Conservation (phyloP, 176 grass and related monocot genomes). For the Saccharum spontaneum region DNA sequence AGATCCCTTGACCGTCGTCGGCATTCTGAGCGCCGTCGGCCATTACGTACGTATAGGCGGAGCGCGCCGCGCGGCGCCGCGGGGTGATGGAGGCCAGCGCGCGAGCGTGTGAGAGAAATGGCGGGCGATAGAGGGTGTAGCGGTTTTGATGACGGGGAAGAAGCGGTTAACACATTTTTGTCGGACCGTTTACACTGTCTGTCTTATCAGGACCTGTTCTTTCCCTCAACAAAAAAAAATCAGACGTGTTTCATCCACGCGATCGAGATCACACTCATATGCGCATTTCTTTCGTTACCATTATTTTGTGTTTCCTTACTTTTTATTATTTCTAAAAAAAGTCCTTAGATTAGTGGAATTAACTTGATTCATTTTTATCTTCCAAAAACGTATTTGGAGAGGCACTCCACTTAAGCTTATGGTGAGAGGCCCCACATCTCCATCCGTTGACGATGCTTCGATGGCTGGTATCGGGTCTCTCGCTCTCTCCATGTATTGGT, state of each 20-base stretch:
- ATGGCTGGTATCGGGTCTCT: too few relatives aligned
- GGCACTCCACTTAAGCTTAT: not conserved
- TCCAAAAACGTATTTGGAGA: not conserved
- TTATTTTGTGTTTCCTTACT: too few relatives aligned
- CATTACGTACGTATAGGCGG: not conserved
- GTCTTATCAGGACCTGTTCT: not conserved
- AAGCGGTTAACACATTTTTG: not conserved
- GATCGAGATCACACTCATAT: too few relatives aligned
- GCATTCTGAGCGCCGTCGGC: not conserved
- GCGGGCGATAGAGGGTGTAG: not conserved
- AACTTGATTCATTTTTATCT: not conserved
- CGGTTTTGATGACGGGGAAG: not conserved
- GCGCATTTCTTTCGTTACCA: too few relatives aligned
- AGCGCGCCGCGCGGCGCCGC: not conserved
- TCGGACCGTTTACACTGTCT: not conserved
- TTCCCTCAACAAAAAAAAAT: not conserved
- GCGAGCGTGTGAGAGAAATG: not conserved
- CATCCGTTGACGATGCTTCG: too few relatives aligned
- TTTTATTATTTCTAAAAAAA: too few relatives aligned
- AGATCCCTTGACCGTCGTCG: not conserved
- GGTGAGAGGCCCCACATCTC: too few relatives aligned
- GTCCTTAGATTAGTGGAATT: too few relatives aligned
- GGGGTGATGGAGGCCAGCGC: not conserved
- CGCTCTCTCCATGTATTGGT: too few relatives aligned
- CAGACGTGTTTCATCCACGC: too few relatives aligned